Base-by-base conservation (phyloP, 176 grass and related monocot genomes). In the Eleusine coracana region DNA sequence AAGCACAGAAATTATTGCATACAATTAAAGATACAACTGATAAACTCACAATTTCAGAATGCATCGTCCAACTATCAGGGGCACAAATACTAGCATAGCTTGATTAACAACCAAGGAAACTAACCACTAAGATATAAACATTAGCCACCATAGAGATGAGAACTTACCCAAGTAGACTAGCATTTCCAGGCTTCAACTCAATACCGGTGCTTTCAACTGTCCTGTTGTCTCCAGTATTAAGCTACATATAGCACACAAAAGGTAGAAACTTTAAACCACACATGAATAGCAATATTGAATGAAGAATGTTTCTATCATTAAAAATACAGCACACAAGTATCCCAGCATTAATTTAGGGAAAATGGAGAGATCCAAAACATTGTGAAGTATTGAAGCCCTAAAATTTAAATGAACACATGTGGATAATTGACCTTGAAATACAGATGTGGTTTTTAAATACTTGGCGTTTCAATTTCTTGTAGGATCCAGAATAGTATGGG, bases 101-200 rank as follows among this genome's bases (percentile, higher is more conserved):
- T 78, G 34, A 48, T 66, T 18, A 66, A 45, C 13, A 83, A 83
- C 20, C 34, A 85, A 46, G 44, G 29, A 10, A 85, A 18, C 7
- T 27, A 27, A 2, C 17, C 62, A 42, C 16, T 52, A 42, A 62
- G 52, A 17, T 71, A 76, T 60, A 51, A 80, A 79, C 3, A 79
- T 39, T 52, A 78, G n/a, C 15, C 39, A 66, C 27, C 46, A 66
- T 79, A 50, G 49, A 80, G 11, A 17, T 42, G 64, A 58, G 78
- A 66, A 85, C 89, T 93, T 82, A 96, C 97, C 93, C 85, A 69
- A 99, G 91, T 54, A 99, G 87, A 89, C 97, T 56, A 58, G 87
- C 66, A 67, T 94, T 96, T 75, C 89, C 89, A 52, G 93, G 42
- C 41, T 92, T 95, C 67, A 91, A 82, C 74, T 95, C 89, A 79